Evolutionary conservation across 805 yeast species (phyloP), one percentile per base, ranked within the genome.

Genomic region (Candida silvatica): DNA sequence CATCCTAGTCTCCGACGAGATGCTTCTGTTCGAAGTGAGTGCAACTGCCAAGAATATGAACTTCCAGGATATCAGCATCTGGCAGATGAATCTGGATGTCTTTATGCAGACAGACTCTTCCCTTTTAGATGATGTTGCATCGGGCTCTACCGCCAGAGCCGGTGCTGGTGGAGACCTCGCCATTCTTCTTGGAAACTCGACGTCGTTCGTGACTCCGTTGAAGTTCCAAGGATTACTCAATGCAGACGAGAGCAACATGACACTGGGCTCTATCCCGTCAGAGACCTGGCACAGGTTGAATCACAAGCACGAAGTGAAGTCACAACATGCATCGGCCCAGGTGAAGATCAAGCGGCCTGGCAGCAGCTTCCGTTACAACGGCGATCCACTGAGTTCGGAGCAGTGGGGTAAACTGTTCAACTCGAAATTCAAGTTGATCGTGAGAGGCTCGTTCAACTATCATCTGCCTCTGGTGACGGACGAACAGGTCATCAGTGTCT

Each of bases 391-490:
- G 14, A 39, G 39, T 8, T 46, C 44, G 19, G 55, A 52, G 6
- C 58, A 54, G 36, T 56, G 61, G 62, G 27, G 46, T 3, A 39
- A 32, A 14, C 52, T 59, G 7, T 40, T 57, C 11, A 52, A 47
- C 29, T 42, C 47, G 17, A 38, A 43, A 2, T 57, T 51, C 43
- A 49, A 47, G 20, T 36, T 59, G 25, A 44, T 54, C 5, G 36
- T 58, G 9, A 38, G 63, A 35, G 63, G 63, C 2, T 54, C 58
- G 3, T 47, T 59, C 19, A 48, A 46, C 12, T 59, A 58, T 35
- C 44, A 42, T 14, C 33, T 58, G 12, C 61, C 63, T 2, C 34
- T 56, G 27, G 40, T 44, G 14, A 38, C 52, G 20, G 38, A 37
- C 9, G 38, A 42, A 26, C 52, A 54, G 14, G 39, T 59, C 9